Base-by-base conservation (phyloP, 73 alveolate genomes). In the Blepharisma japonicum region DNA sequence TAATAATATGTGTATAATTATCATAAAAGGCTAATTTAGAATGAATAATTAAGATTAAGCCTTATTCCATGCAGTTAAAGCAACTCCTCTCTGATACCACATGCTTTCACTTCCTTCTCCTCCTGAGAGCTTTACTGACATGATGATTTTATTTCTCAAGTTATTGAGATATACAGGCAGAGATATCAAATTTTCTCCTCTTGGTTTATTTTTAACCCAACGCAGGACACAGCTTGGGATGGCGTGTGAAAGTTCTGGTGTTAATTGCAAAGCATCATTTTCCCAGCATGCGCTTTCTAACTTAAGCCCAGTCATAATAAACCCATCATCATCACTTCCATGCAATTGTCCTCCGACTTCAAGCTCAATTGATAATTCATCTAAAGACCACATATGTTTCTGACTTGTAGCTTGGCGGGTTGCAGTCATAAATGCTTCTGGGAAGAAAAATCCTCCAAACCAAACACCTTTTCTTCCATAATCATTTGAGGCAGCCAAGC, bases 341-440 rank as follows among this genome's bases (percentile, higher is more conserved):
- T 81, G 68, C 47, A 72, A 83, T 42, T 68, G 80, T 68, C 92
- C 86, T 8, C 82, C 90, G n/a, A 91, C 71, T 42, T 83, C 90
- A 0, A 94, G 84, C 81, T 88, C 87, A 56, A 96, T 84, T 45
- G 86, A 85, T 42, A 92, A 79, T 71, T 96, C 99, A 87, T 96
- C 99, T 6, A 96, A 80, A 67, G 98, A 85, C 94, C 97, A 94
- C 67, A 81, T 25, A 55, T 92, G 71, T 56, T 85, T 84, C 68
- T 96, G 85, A 8, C 98, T 98, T 9, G 90, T 97, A 77, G 92
- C 84, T 86, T 97, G 97, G 80, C 99, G 95, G 2, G 99, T 95
- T 45, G 99, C 99, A 7, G 99, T 97, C 61, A 97, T 70, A 87
- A 87, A 95, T 18, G 99, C 99, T 84, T 97, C 99, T 3, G 99